phyloP scores from a whole-genome alignment of 441 rosid genomes.

The Mallotus japonicus region DNA sequence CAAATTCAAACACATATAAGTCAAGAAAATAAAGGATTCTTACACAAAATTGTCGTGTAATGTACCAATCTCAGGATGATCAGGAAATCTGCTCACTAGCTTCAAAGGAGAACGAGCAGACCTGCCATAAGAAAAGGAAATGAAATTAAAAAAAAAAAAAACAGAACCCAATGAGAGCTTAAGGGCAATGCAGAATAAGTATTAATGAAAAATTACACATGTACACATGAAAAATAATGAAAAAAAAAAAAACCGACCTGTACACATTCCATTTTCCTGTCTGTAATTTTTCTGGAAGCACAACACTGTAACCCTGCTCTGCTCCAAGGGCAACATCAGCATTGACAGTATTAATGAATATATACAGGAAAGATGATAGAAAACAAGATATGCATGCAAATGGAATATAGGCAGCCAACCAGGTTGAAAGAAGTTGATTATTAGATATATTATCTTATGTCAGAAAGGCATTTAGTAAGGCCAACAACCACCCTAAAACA shows the following conservation, averaged over 20 bases:
- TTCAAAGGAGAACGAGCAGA: slow-evolving; percentile 80
- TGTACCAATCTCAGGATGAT: slow-evolving; percentile 89
- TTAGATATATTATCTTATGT: background rate
- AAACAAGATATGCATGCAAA: background rate
- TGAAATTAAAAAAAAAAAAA: background rate
- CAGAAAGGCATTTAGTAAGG: background rate
- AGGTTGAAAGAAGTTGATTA: background rate
- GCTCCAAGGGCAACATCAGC: slow-evolving; percentile 30
- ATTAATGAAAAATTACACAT: too few relatives aligned
- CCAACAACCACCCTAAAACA: background rate
- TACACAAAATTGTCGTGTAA: slow-evolving; percentile 95
- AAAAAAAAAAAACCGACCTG: slow-evolving; percentile 44
- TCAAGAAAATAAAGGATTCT: slow-evolving; percentile 30
- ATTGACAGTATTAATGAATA: slow-evolving; percentile 15
- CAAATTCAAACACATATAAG: slow-evolving; percentile 12
- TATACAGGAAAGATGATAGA: slow-evolving; percentile 2
- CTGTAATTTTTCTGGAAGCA: slow-evolving; percentile 91
- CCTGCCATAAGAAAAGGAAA: slow-evolving; percentile 38
- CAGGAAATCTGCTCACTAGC: slow-evolving; percentile 73
- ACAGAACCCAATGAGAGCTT: slow-evolving; percentile 13
- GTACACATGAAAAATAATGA: slow-evolving; percentile 8
- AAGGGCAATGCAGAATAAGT: slow-evolving; percentile 9
- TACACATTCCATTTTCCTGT: slow-evolving; percentile 94
- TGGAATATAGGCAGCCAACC: background rate
- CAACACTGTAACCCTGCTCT: slow-evolving; percentile 91